Base-by-base conservation (phyloP, 192 early-diverging fungal genomes). In the Coemansia sp. region DNA sequence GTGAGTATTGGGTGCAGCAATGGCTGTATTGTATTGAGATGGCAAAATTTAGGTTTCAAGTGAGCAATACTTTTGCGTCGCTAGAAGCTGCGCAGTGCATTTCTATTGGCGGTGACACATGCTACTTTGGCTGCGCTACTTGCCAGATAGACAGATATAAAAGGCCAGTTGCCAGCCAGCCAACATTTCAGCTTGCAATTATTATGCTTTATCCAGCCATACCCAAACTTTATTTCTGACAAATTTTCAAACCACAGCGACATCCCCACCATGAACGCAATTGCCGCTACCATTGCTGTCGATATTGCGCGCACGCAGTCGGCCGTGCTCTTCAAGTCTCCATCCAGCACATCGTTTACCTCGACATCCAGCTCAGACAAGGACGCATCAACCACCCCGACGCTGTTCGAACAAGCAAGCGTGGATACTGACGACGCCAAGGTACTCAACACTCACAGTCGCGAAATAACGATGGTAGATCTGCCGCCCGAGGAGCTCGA, bases 391-490 rank as follows among this genome's bases (percentile, higher is more conserved):
- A 57, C 53, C 8, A 79, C 64, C 54, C 64, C 64, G 14, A 79
- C 76, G 21, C 64, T 79, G 27, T 73, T 67, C 49, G 70, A 65
- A 38, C 60, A 29, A 14, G 22, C 53, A 6, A 59, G 60, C 15
- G 15, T 23, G 41, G 32, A 3, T 43, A 43, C 41, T 15, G 41
- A 43, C 32, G 56, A 49, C 23, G 56, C 63, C 8, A 25, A 66
- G 39, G 53, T 23, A 21, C 19, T 12, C 22, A 53, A 25, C 35
- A 21, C 62, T 32, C 65, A 74, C 55, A 80, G 77, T 55, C 77
- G 72, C 32, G 77, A 80, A 52, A 68, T 80, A 14, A 21, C 52
- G 5, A 58, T 80, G 25, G 24, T 70, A 29, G 77, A 80, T 54
- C 47, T 80, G 9, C 50, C 68, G 17, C 72, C 77, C 2, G 27